These are phyloP conservation scores for Phytophthora citricola DNA, from an alignment of 352 stramenopile species.

Conservation along the genomic window DNA sequence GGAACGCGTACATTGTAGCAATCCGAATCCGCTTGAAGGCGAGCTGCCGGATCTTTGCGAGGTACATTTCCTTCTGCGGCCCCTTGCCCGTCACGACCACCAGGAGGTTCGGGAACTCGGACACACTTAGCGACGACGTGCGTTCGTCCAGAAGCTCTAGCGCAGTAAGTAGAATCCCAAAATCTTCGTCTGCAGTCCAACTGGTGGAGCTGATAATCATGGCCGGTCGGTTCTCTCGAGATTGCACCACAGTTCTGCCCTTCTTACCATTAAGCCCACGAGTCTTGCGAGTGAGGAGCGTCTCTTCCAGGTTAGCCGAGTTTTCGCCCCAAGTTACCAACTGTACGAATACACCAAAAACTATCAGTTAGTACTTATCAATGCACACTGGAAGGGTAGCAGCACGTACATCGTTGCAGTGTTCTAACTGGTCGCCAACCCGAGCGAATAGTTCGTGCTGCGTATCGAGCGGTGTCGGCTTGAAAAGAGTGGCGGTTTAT, in stretches of 20 bases:
- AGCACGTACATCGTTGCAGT: slow-evolving; percentile 76
- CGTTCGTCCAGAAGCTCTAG: slow-evolving; percentile 79
- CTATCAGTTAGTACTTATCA: no score
- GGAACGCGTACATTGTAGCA: slow-evolving; percentile 73
- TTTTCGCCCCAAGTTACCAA: slow-evolving; percentile 47
- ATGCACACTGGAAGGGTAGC: background rate
- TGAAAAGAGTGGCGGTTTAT: slow-evolving; percentile 96
- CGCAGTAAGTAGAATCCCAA: slow-evolving; percentile 96
- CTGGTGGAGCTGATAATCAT: slow-evolving; percentile 96
- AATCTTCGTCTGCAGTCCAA: slow-evolving; percentile 99
- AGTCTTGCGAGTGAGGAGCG: slow-evolving; percentile 63
- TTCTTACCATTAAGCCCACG: slow-evolving; percentile 35
- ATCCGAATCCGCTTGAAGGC: slow-evolving; percentile 84
- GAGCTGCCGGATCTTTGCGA: slow-evolving; percentile 78
- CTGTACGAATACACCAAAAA: slow-evolving; percentile 8
- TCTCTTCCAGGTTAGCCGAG: slow-evolving; percentile 51
- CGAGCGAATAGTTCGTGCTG: slow-evolving; percentile 92
- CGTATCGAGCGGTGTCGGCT: slow-evolving; percentile 75
- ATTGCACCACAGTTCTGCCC: slow-evolving; percentile 28
- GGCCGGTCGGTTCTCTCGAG: slow-evolving; percentile 62
- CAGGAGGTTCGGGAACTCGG: slow-evolving; percentile 84
- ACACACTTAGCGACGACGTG: slow-evolving; percentile 43
- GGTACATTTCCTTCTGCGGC: slow-evolving; percentile 93
- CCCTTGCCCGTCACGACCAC: slow-evolving; percentile 99
- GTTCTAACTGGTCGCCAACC: slow-evolving; percentile 72